Evolutionary conservation across 495 filamentous ascomycete species (phyloP).

Genomic region (Terfezia boudieri): DNA sequence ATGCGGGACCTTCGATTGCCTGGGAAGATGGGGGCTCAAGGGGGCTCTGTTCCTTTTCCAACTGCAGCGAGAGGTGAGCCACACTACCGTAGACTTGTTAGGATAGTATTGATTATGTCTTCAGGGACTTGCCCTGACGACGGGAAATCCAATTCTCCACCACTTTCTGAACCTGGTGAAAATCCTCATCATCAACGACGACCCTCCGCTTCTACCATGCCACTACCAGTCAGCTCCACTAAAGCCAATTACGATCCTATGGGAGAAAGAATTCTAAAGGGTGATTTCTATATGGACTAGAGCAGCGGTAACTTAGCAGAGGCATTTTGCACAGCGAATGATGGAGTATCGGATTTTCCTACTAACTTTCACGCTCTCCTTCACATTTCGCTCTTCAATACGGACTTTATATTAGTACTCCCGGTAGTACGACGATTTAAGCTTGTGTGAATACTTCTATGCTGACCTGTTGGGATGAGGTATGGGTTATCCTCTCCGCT

Average conservation of each 20-base stretch:
- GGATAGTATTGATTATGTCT: too few species aligned
- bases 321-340: too few species aligned
- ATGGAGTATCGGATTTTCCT: too few species aligned
- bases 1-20: constrained; percentile 41
- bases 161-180: constrained; percentile 3
- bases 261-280: constrained; percentile 89
- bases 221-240: constrained; percentile 21
- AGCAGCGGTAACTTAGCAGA: background rate
- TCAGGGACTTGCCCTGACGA: too few species aligned
- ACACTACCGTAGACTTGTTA: background rate
- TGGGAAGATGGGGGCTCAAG: constrained; percentile 1
- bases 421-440: too few species aligned
- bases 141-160: constrained; percentile 2
- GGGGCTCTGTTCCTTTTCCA: constrained; percentile 4
- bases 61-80: constrained; percentile 15
- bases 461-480: too few species aligned
- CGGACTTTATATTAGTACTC: too few species aligned
- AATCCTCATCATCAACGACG: constrained; percentile 11
- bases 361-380: too few species aligned
- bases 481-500: too few species aligned
- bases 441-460: too few species aligned
- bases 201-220: constrained; percentile 20
- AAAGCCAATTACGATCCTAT: constrained; percentile 56
- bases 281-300: constrained; percentile 96
- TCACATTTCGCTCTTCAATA: too few species aligned